phyloP scores from a whole-genome alignment of 2,329 filamentous ascomycete genomes.

The Cladophialophora immunda region DNA sequence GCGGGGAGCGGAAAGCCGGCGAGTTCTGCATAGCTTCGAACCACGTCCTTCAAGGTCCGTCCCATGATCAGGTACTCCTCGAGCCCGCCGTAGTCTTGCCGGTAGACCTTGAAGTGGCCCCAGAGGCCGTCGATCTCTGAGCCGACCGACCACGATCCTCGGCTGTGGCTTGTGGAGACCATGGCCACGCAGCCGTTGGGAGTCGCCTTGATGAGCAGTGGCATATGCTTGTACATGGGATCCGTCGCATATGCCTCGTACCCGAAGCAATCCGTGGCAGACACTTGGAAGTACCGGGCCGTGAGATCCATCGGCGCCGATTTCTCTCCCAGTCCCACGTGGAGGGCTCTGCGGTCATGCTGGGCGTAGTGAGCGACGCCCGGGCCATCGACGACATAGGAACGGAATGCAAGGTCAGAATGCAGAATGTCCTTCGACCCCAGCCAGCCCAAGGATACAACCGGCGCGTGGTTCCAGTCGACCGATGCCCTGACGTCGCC shows the following conservation, averaged over 20 bases:
- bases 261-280: slow-evolving; percentile 76
- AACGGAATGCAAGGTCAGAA: slow-evolving; percentile 69
- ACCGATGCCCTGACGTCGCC: slow-evolving; percentile 63
- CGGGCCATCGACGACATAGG: slow-evolving; percentile 68
- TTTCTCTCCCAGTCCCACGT: slow-evolving; percentile 77
- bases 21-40: slow-evolving; percentile 71
- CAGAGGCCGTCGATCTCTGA: slow-evolving; percentile 79
- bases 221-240: slow-evolving; percentile 79
- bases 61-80: slow-evolving; percentile 76
- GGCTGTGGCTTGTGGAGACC: slow-evolving; percentile 72
- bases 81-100: slow-evolving; percentile 75
- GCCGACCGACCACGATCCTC: slow-evolving; percentile 72
- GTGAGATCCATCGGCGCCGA: slow-evolving; percentile 76
- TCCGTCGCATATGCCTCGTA: slow-evolving; percentile 76
- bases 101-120: slow-evolving; percentile 77
- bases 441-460: slow-evolving; percentile 65
- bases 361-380: slow-evolving; percentile 72
- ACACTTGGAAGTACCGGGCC: slow-evolving; percentile 71
- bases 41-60: slow-evolving; percentile 71
- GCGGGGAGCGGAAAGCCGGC: slow-evolving; percentile 74
- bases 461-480: slow-evolving; percentile 66
- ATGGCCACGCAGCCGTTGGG: slow-evolving; percentile 70
- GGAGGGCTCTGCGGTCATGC: slow-evolving; percentile 69
- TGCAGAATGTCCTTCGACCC: slow-evolving; percentile 64
- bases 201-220: slow-evolving; percentile 73